phyloP scores from a whole-genome alignment of 2,329 filamentous ascomycete genomes.

The Aureobasidium sp. region DNA sequence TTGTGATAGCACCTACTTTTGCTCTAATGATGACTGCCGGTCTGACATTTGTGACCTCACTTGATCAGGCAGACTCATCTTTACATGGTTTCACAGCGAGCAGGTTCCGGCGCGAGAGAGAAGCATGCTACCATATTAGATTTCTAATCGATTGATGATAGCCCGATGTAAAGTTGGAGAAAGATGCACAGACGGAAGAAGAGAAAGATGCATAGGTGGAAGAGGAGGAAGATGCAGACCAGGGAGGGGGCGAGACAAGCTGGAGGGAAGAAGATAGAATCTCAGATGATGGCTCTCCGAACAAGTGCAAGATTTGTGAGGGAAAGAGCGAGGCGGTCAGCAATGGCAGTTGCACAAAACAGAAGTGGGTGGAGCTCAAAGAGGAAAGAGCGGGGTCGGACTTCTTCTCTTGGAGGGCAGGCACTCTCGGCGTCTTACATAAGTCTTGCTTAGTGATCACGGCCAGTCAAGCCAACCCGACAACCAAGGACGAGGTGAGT shows the following conservation, averaged over 20 bases:
- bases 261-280: background rate
- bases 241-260: background rate
- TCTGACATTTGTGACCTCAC: background rate
- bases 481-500: conserved; percentile 4
- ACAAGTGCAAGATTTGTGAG: background rate
- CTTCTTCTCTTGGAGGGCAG: background rate
- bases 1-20: no score
- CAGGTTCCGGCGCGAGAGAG: background rate
- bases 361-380: background rate
- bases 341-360: background rate
- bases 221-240: no score
- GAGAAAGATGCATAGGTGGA: no score
- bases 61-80: background rate
- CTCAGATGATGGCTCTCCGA: background rate
- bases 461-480: conserved; percentile 4
- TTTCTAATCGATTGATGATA: background rate
- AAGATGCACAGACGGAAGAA: background rate
- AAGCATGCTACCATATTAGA: background rate
- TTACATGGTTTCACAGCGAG: background rate
- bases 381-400: background rate
- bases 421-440: conserved; percentile 1
- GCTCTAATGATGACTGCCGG: no score
- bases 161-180: background rate
- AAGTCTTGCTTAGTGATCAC: conserved; percentile 11
- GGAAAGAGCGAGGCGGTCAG: background rate